Base-by-base conservation (phyloP, 495 filamentous ascomycete species). In the Aspergillus saccharolyticus region DNA sequence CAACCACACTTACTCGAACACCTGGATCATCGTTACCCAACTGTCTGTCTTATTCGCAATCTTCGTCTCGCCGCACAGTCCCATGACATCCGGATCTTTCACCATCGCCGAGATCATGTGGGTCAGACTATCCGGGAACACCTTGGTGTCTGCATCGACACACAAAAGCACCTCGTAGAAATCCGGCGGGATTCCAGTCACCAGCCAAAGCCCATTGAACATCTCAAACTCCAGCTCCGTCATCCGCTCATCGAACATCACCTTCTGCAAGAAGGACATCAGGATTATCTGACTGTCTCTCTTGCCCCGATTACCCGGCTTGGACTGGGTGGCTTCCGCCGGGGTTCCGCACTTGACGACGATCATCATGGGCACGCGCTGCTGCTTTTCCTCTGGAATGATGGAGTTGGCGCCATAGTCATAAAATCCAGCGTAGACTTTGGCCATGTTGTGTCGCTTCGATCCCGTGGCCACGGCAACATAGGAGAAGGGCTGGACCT, bases 221-320 rank as follows among this genome's bases (percentile, higher is more conserved):
- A 99, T 97, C 66, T 99, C 95, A 63, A 91, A 99, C 68, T 99
- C 95, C n/a, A 99, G 83, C 68, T 99, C 92, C 4, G 95, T 97
- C 95, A 99, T 99, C 42, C 95, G 89, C 72, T 99, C 95, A 69
- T 99, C 95, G 68, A 99, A 99, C 95, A 99, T 99, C 60, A 99
- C 94, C 74, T 99, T 99, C 71, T 99, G 95, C 63, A 99, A 76
- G 81, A 99, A 99, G 18, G 91, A 96, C 95, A 99, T 99, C 49
- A 99, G 74, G 63, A 99, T 93, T 67, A 99, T 97, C 72, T 99
- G 95, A 74, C 89, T 92, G 80, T 99, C 95, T 69, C 95, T 87
- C 77, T 99, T 99, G 65, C 95, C 95, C 63, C 95, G 84, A 70
- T 99, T 99, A 57, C 95, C 95, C 2, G 95, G 90, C 71, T 97